Conservation (phyloP, 495 filamentous ascomycete species). For the Neurospora cerealis region DNA sequence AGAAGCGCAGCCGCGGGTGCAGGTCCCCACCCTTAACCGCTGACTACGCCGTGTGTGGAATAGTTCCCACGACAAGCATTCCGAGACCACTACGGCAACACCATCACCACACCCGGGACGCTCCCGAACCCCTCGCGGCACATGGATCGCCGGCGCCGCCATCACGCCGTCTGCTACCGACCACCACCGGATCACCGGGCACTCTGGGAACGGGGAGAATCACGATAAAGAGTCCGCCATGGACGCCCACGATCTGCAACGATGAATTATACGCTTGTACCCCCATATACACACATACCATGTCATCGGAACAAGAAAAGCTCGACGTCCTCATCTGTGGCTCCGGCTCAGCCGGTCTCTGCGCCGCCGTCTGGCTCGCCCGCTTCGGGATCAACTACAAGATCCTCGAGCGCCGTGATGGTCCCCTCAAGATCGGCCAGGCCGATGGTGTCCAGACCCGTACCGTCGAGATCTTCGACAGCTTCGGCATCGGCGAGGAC, state of each 20-base stretch:
- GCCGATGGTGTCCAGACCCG: slow-evolving; percentile 75
- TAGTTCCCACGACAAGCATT: background rate
- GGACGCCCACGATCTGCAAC: background rate
- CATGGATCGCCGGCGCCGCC: background rate
- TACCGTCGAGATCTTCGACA: slow-evolving; percentile 73
- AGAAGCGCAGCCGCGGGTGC: background rate
- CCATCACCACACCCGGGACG: background rate
- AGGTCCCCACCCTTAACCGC: background rate
- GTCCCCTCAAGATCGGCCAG: slow-evolving; percentile 58
- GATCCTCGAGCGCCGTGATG: slow-evolving; percentile 52
- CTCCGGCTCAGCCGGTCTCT: slow-evolving; percentile 59
- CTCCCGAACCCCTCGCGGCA: background rate
- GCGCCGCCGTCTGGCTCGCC: slow-evolving; percentile 58
- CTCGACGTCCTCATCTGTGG: slow-evolving; percentile 55
- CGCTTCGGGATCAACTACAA: slow-evolving; percentile 49
- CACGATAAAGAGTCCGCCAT: background rate
- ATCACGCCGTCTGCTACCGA: background rate
- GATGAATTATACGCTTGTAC: background rate
- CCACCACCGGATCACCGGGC: background rate
- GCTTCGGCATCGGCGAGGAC: slow-evolving; percentile 61
- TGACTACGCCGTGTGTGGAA: background rate
- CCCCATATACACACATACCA: background rate
- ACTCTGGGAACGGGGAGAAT: background rate
- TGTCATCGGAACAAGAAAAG: slow-evolving; percentile 17
- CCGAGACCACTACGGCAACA: background rate